Evolutionary conservation across 2,329 filamentous ascomycete genomes (phyloP), one percentile per base, ranked within the genome.

Genomic region (Calonectria hongkongensis): DNA sequence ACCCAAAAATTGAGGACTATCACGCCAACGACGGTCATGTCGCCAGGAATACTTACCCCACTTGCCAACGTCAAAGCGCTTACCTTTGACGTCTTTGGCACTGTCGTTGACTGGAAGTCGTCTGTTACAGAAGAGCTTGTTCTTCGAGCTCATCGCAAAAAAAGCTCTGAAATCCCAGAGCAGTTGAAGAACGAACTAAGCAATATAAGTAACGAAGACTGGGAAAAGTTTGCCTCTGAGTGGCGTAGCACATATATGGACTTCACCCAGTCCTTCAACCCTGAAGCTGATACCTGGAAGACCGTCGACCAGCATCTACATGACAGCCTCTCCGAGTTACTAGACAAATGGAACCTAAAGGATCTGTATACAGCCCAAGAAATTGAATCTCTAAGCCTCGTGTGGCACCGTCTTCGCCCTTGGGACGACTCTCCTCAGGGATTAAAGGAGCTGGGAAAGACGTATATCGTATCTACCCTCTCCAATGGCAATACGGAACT

Each of bases 71-170:
- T 90, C 74, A 91, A 91, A 76, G 93, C 90, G 9, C 86, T 95
- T 41, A 88, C 92, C 67, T 95, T 95, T 80, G 94, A 95, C 84
- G 90, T 95, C 78, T 95, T 96, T 82, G 94, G 94, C 76, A 97
- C 95, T 1, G 91, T 93, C 74, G 94, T 97, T 56, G 89, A 96
- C 86, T 96, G 94, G 94, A 92, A 94, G 70, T 87, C 86, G 47
- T 91, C 91, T 2, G 90, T 97, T 25, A 90, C 88, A 16, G 84
- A 87, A 10, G 89, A 90, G 67, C 88, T 97, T 60, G 81, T 84
- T 28, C 80, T 86, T 13, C 87, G 87, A 47, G 88, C 90, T 16
- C 80, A 83, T 33, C 82, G 85, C 70, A 89, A 90, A 77, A 80
- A 81, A 16, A 85, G 86, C 2, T 86, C 92, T 39, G 85, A 85